Base-by-base conservation (phyloP, 1,284 basidiomycete genomes). In the Leucoagaricus sp. region DNA sequence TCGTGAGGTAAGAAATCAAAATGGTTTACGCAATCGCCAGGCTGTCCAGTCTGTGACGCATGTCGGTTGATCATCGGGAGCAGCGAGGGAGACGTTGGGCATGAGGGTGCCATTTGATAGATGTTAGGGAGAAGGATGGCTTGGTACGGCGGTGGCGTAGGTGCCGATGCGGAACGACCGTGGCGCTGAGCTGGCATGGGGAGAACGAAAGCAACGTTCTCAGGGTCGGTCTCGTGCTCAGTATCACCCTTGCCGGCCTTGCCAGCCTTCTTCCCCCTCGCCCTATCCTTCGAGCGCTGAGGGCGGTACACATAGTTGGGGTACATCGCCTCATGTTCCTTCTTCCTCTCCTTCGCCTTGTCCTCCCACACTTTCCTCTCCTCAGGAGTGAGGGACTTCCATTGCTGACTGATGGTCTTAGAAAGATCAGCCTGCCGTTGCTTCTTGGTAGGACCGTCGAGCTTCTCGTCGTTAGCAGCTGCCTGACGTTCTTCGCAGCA, bases 251-350 rank as follows among this genome's bases (percentile, higher is more conserved):
- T 68, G 62, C 71, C 69, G 63, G 75, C 76, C 56, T 67, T 55
- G 2, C 54, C 41, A 58, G 60, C 71, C 68, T 82, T 81, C 59
- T 75, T 75, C 59, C 71, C 74, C 74, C 72, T 75, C 53, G 71
- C 62, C 71, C 80, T 81, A 60, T 82, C 80, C 74, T 83, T 85
- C 40, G 77, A 74, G 49, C 87, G 76, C 69, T 88, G 85, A 0
- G 88, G 89, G 17, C 88, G 83, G 66, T 90, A 90, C 31, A 89
- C 87, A 69, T 89, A 89, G 68, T 83, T 80, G 61, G 88, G 88
- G 61, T 89, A 85, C 76, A 83, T 72, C 65, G 77, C 74, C 72
- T 85, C 86, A 81, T 78, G 77, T 68, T 85, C 81, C 65, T 81
- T 73, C 68, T 85, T 83, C 72, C 87, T 85, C 66, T 84, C 84